Conservation (phyloP, 192 early-diverging fungal genomes). For the Phycomyces blakesleeanus region DNA sequence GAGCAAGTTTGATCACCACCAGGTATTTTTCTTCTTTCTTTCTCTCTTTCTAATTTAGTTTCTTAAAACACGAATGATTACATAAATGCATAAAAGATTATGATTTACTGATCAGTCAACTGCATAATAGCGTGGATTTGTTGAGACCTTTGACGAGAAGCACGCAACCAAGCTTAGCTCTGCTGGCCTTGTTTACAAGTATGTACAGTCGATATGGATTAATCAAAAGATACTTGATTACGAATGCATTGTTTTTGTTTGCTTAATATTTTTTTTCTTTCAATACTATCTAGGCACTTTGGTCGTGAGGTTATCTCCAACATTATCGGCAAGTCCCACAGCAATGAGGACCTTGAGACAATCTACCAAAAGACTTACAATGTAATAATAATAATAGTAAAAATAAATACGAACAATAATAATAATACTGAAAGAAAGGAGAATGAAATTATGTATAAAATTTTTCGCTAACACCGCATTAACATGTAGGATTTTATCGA, state of each 20-base stretch:
- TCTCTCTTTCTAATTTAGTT: too few species aligned
- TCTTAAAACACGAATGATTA: neutral
- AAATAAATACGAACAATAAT: neutral
- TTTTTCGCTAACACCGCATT: neutral
- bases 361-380: conserved; percentile 86
- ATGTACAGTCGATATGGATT: conserved; percentile 13
- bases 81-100: neutral
- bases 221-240: neutral
- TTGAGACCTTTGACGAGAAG: conserved; percentile 74
- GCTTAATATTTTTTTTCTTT: neutral
- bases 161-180: conserved; percentile 86
- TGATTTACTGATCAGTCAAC: neutral
- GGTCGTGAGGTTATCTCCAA: conserved; percentile 76
- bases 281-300: conserved; percentile 62
- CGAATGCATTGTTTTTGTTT: neutral
- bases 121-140: conserved; percentile 65
- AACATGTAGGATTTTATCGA: conserved; percentile 62
- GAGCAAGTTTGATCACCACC: conserved; percentile 88
- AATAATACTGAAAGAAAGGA: neutral
- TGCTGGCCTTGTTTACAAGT: conserved; percentile 96
- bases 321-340: conserved; percentile 44
- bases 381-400: conserved; percentile 22
- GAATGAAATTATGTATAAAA: neutral
- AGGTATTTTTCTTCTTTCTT: too few species aligned
- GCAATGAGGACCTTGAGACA: conserved; percentile 56